These are phyloP conservation scores for Cercophora samala DNA, from an alignment of 495 filamentous ascomycete species.

Conservation along the genomic window DNA sequence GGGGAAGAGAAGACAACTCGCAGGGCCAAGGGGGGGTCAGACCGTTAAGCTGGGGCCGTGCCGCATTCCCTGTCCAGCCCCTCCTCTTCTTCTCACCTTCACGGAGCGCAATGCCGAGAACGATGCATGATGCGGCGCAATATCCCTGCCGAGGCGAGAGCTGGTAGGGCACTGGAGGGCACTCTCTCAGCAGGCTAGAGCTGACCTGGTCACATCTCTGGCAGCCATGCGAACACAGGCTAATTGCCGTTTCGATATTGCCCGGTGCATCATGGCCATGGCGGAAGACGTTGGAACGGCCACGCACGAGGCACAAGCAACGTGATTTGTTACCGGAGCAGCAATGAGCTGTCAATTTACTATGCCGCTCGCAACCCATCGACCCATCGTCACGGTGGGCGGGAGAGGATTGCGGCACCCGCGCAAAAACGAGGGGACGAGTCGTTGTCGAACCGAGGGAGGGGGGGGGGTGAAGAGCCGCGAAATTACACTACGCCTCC, in stretches of 20 bases:
- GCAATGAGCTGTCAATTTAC: slow-evolving; percentile 22
- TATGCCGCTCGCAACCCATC: slow-evolving; percentile 25
- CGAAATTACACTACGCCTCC: slow-evolving; percentile 9
- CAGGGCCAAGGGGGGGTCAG: slow-evolving; percentile 2
- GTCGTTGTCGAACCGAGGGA: slow-evolving; percentile 16
- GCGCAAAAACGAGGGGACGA: slow-evolving; percentile 14
- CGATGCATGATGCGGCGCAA: slow-evolving; percentile 15
- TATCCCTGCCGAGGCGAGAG: slow-evolving; percentile 17
- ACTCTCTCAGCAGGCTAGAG: slow-evolving; percentile 14
- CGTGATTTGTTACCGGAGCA: neutral
- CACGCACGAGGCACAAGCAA: slow-evolving; percentile 13
- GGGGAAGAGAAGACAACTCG: neutral
- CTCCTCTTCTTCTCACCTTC: slow-evolving; percentile 13
- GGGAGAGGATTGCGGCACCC: slow-evolving; percentile 17
- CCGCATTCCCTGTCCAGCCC: slow-evolving; percentile 7
- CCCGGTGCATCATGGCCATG: slow-evolving; percentile 7
- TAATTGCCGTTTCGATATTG: slow-evolving; percentile 32
- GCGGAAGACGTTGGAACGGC: neutral
- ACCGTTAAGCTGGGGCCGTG: slow-evolving; percentile 16
- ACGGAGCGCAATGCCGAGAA: slow-evolving; percentile 29
- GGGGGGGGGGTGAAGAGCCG: slow-evolving; percentile 5
- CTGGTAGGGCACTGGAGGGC: neutral
- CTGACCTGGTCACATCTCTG: neutral
- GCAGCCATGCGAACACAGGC: slow-evolving; percentile 22
- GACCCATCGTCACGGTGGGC: neutral